These are phyloP conservation scores for Cordyceps pruinosa DNA, from an alignment of 2,329 filamentous ascomycete genomes.

Conservation along the genomic window DNA sequence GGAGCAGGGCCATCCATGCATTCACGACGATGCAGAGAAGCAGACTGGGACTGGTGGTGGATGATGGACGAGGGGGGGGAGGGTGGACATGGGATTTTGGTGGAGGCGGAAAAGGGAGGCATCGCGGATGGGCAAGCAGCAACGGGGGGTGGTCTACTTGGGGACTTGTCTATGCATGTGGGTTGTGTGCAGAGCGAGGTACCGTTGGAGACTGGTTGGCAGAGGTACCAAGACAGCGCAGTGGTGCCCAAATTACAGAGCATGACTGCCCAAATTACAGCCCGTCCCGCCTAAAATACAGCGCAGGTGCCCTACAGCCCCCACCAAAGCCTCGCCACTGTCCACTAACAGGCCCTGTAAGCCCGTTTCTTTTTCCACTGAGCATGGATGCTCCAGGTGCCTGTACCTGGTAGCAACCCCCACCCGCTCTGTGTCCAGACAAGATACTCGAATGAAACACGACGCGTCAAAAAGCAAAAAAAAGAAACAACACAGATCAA, in stretches of 20 bases:
- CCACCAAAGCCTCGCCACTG: not conserved
- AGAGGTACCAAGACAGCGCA: no score
- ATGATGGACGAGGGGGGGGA: not conserved
- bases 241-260: no score
- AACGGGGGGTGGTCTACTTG: no score
- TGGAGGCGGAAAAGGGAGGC: not conserved
- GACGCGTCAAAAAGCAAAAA: not conserved
- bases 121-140: not conserved
- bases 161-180: no score
- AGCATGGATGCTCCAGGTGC: no score
- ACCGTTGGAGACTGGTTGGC: no score
- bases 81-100: not conserved
- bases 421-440: not conserved
- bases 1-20: conserved; percentile 11
- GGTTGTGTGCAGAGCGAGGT: not conserved
- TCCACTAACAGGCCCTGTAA: not conserved
- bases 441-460: not conserved
- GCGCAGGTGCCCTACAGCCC: not conserved
- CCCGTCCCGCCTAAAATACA: not conserved
- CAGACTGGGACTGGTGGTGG: conserved; percentile 6
- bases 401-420: not conserved
- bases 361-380: not conserved
- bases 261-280: no score
- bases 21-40: conserved; percentile 3
- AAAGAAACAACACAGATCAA: not conserved